Evolutionary conservation across 2,329 filamentous ascomycete species (phyloP), one percentile per base, ranked within the genome.

Genomic region (Neurospora sp.): DNA sequence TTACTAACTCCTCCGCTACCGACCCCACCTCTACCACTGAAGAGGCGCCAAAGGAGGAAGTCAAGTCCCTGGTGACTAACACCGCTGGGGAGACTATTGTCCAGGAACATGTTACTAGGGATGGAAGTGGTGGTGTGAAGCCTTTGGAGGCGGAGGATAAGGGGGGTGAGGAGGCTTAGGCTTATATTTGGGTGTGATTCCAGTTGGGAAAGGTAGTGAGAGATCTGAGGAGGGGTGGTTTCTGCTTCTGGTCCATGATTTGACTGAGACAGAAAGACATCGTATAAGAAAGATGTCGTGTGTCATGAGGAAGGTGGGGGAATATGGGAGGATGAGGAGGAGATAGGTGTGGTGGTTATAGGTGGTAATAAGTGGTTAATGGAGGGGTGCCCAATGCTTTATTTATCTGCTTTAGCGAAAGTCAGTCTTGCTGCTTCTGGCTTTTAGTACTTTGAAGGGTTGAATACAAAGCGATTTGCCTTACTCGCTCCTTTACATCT

Each of bases 81-180:
- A 80, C 77, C 68, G 82, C 82, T 7, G 82, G 82, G 2, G 82
- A 84, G 75, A 79, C 79, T 39, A 76, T 84, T n/a, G 73, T 82
- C 10, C 78, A 81, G 70, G 79, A 80, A 2, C 76, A 77, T 33
- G 72, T 84, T 13, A 76, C 78, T 67, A 78, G 73, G 67, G 71
- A 76, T 38, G 78, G 76, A 70, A 73, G 71, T 9, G 68, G 38
- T 1, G 28, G 13, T 4, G 46, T 58, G 46, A 58, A 28, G 13
- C 13, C 46, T 8, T 58, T 58, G 46, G 46, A 33, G 46, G 46
- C 6, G 13, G 46, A 58, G 46, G 46, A 58, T 17, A 58, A 58
- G 46, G 46, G 46, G 3, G 19, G 39, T 43, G 23, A 38, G 19
- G 38, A 38, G 46, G 46, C 46, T 58, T 58, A 58, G 23, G 13